Conservation (phyloP, 805 yeast species). For the Teunomyces atbi region DNA sequence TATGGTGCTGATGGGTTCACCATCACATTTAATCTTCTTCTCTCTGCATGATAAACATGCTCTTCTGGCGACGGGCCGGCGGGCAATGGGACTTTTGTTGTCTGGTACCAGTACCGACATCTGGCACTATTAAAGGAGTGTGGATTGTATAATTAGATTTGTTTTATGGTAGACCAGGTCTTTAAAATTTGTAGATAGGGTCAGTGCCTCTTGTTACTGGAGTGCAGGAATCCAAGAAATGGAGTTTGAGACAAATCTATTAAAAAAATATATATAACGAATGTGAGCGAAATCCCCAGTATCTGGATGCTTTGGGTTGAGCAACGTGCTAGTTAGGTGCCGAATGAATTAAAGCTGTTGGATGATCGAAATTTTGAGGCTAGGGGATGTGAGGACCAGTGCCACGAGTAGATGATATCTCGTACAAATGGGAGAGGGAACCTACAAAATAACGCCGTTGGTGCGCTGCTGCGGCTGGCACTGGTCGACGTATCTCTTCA, state of each 20-base stretch:
- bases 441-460: background rate
- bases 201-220: background rate
- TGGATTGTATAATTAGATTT: background rate
- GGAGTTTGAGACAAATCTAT: background rate
- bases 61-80: constrained; percentile 22
- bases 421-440: too few relatives aligned
- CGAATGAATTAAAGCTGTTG: too few relatives aligned
- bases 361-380: too few relatives aligned
- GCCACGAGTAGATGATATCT: too few relatives aligned
- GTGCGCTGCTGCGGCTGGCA: background rate
- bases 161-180: too few relatives aligned
- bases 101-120: constrained; percentile 1
- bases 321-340: too few relatives aligned
- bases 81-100: constrained; percentile 2
- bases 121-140: background rate
- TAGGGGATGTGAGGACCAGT: too few relatives aligned
- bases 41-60: constrained; percentile 67
- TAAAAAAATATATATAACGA: too few relatives aligned
- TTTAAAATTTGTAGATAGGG: background rate
- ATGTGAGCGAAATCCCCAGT: too few relatives aligned
- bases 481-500: background rate
- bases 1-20: constrained; percentile 38
- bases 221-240: background rate
- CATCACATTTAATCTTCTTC: constrained; percentile 66
- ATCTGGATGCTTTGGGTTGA: too few relatives aligned